Evolutionary conservation across 352 stramenopile species (phyloP), one percentile per base, ranked within the genome.

Genomic region (Pythium rishiriense): DNA sequence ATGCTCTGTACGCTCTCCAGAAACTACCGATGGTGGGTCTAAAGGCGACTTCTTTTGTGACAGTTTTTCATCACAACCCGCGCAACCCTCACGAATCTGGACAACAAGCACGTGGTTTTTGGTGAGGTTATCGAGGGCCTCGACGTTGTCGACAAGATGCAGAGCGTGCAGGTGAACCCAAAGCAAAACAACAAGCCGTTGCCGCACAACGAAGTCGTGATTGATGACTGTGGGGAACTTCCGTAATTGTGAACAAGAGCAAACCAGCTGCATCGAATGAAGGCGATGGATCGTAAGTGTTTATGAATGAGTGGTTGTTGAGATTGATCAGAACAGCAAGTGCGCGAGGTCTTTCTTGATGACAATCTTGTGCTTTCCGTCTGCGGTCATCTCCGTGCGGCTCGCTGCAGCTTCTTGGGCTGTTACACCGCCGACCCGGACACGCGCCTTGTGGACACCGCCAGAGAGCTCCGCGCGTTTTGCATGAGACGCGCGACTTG

Each of bases 41-140:
- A n/a, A 14, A 43, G 31, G 10, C 8, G 21, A 26, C 54, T 53
- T 14, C 4, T 48, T 9, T 55, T 17, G 4, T 15, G 33, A 12
- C 10, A 92, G 81, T 92, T 92, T 62, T 92, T 92, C 71, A 90
- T 92, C 53, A 92, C 83, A 26, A 92, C 79, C 11, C 83, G 82
- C 47, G 74, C 81, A 9, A 66, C 68, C 1, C 71, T 90, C 29
- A 83, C 74, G 22, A 90, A 89, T 56, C 56, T 92, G 17, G 94
- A 99, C 79, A 90, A 85, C 33, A 98, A 98, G 76, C 97, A 99
- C 73, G 87, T 97, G 6, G 95, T 99, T 9, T 99, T 99, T 83
- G 97, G 97, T 26, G 93, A 98, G 68, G 86, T 98, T 15, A 68
- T 97, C 42, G 83, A 96, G 28, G 81, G 83, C 21, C 73, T 90